Conservation (phyloP, 2,329 filamentous ascomycete species). For the Penicillium polonicum region DNA sequence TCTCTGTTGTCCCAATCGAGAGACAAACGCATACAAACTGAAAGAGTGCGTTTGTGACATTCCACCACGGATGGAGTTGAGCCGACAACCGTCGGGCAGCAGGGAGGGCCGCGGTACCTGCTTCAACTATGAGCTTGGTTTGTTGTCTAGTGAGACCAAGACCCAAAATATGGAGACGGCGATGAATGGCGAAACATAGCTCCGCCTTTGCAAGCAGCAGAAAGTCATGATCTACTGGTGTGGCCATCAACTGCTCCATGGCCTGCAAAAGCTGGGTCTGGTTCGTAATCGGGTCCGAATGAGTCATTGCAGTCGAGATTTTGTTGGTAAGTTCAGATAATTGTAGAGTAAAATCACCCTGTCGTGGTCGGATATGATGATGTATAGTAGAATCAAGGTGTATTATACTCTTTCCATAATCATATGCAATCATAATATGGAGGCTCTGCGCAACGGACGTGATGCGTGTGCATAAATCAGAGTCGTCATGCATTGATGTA, state of each 20-base stretch:
- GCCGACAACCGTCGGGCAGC: slow-evolving; percentile 37
- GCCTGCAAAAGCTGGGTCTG: slow-evolving; percentile 7
- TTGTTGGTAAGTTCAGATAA: slow-evolving; percentile 17
- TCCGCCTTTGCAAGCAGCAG: slow-evolving; percentile 32
- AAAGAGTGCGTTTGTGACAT: slow-evolving; percentile 43
- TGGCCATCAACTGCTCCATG: slow-evolving; percentile 14
- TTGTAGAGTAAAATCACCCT: slow-evolving; percentile 20
- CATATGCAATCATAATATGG: slow-evolving; percentile 34
- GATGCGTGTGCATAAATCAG: slow-evolving; percentile 25
- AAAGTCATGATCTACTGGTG: slow-evolving; percentile 30
- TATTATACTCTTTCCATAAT: slow-evolving; percentile 35
- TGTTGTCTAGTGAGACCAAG: slow-evolving; percentile 33
- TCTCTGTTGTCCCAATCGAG: slow-evolving; percentile 41
- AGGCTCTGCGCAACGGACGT: slow-evolving; percentile 31
- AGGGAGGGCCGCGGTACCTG: slow-evolving; percentile 35
- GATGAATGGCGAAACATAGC: slow-evolving; percentile 38
- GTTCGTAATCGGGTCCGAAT: slow-evolving; percentile 2
- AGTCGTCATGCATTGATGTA: slow-evolving; percentile 4
- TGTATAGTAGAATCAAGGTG: slow-evolving; percentile 21
- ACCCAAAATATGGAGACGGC: slow-evolving; percentile 43
- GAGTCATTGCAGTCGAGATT: slow-evolving; percentile 6
- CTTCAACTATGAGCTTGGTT: slow-evolving; percentile 31
- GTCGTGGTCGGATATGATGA: neutral
- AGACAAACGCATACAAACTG: slow-evolving; percentile 46
- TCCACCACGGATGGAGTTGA: slow-evolving; percentile 46